Base-by-base conservation (phyloP, 176 grass and related monocot genomes). In the Melocanna baccifera region DNA sequence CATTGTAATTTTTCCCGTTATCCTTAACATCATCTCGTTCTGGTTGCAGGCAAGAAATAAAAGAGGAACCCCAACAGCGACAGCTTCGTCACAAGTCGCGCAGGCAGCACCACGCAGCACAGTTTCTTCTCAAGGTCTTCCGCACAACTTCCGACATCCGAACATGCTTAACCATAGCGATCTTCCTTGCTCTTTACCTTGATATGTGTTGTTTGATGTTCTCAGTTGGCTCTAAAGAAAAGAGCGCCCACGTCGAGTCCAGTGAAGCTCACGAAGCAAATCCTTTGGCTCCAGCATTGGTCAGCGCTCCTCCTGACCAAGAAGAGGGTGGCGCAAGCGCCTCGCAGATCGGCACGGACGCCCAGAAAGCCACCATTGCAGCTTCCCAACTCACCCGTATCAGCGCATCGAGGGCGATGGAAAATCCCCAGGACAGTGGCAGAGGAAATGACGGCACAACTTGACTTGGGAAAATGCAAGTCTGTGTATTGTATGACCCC, bases 11-110 rank as follows among this genome's bases (percentile, higher is more conserved):
- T 62, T 73, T 18, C 76, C 30, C 20, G 58, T 2, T 14, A 30
- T 87, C 53, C 71, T 80, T 59, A 40, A 26, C 65, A 13, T 36
- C 59, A 76, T 81, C 76, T 69, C 72, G 23, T 53, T 68, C 11
- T 85, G 39, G 57, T 20, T 80, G 85, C 87, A 98, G 91, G 82
- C 88, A 67, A 93, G 96, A 86, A 92, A 73, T 71, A 98, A 98
- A 87, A 92, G 86, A 90, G 96, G 96, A 67, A 75, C 67, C 20
- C 16, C 65, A 37, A 29, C 81, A 66, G 50, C 79, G 19, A 23
- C 84, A 36, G 18, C 88, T 87, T 75, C 71, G 59, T 42, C 66
- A 39, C 83, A 77, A 81, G 71, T 58, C 45, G 68, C 80, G 68
- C 85, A 85, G 73, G 32, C 73, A 81, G 46, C 88, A 28, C 22